Evolutionary conservation across 2,329 filamentous ascomycete species (phyloP).

Genomic region (Thielaviopsis euricoi): DNA sequence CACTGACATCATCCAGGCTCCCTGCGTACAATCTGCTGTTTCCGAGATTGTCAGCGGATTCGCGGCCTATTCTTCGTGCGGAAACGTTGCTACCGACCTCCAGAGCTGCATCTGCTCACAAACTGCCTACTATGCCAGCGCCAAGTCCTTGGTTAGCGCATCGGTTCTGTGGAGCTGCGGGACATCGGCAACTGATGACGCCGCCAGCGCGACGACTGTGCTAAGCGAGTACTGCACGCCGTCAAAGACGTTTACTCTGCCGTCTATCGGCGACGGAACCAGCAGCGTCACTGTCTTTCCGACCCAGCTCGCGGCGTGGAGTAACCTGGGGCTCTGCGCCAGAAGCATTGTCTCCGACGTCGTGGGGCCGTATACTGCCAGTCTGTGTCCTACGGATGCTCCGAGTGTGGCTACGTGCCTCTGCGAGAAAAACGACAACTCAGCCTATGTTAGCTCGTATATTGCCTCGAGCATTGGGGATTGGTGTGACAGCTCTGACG

Average conservation of each 20-base stretch:
- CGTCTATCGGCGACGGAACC: slow-evolving; percentile 23
- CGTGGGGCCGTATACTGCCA: slow-evolving; percentile 15
- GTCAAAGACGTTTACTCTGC: slow-evolving; percentile 24
- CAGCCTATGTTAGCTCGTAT: slow-evolving; percentile 23
- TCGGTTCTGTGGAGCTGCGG: slow-evolving; percentile 29
- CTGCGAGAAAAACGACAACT: slow-evolving; percentile 34
- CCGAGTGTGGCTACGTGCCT: slow-evolving; percentile 32
- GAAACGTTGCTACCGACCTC: slow-evolving; percentile 24
- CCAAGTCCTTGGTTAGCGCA: slow-evolving; percentile 23
- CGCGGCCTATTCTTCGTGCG: slow-evolving; percentile 27
- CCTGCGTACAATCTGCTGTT: slow-evolving; percentile 31
- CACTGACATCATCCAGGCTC: slow-evolving; percentile 23
- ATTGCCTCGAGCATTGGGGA: slow-evolving; percentile 27
- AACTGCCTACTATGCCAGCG: slow-evolving; percentile 23
- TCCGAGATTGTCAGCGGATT: slow-evolving; percentile 26
- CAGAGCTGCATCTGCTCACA: slow-evolving; percentile 38
- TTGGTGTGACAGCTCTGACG: slow-evolving; percentile 29
- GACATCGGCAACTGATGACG: slow-evolving; percentile 29
- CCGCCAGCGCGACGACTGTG: slow-evolving; percentile 29
- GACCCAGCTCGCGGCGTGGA: slow-evolving; percentile 29
- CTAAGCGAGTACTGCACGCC: slow-evolving; percentile 34
- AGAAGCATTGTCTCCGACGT: slow-evolving; percentile 22
- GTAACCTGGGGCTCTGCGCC: slow-evolving; percentile 28
- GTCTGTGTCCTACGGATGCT: slow-evolving; percentile 23
- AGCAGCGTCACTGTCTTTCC: slow-evolving; percentile 30